Percentiles rank a stretch among this genome's conserved stretches.
phyloP scores from a whole-genome alignment of 768 basidiomycete genomes.

The Macrolepiota dolichaula region DNA sequence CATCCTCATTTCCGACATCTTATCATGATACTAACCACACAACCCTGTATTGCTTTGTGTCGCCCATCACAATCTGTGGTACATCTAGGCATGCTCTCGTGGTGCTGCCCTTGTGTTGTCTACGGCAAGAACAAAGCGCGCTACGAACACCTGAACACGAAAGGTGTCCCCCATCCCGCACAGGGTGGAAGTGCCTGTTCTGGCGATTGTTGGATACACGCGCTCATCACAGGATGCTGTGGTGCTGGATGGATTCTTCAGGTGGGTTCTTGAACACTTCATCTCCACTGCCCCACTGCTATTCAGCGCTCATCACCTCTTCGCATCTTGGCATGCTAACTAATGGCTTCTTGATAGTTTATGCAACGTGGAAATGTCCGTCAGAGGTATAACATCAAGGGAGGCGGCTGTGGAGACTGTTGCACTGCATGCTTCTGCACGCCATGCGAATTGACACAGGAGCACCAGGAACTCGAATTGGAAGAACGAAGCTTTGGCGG shows the following conservation, averaged over 20 bases:
- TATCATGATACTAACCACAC: not conserved
- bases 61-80: not conserved
- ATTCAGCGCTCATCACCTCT: not conserved
- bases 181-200: slow-evolving; percentile 28
- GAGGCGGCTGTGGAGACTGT: slow-evolving; percentile 39
- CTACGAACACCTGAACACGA: slow-evolving; percentile 30
- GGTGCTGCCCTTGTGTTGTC: slow-evolving; percentile 39
- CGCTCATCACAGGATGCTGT: slow-evolving; percentile 22
- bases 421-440: slow-evolving; percentile 36
- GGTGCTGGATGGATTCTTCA: slow-evolving; percentile 39
- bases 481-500: slow-evolving; percentile 37
- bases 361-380: slow-evolving; percentile 35
- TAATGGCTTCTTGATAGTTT: slow-evolving; percentile 19
- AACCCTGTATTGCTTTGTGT: too few species aligned
- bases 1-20: not conserved
- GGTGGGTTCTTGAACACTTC: slow-evolving; percentile 21
- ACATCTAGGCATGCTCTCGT: slow-evolving; percentile 30
- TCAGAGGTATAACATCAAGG: slow-evolving; percentile 43
- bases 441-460: slow-evolving; percentile 48
- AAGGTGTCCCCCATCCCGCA: slow-evolving; percentile 35
- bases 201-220: slow-evolving; percentile 35
- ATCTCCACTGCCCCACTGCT: not conserved
- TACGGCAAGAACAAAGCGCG: slow-evolving; percentile 39
- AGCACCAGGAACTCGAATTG: slow-evolving; percentile 41
- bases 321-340: not conserved